Base-by-base conservation (phyloP, 805 yeast species). In the Wickerhamomyces canadensis region DNA sequence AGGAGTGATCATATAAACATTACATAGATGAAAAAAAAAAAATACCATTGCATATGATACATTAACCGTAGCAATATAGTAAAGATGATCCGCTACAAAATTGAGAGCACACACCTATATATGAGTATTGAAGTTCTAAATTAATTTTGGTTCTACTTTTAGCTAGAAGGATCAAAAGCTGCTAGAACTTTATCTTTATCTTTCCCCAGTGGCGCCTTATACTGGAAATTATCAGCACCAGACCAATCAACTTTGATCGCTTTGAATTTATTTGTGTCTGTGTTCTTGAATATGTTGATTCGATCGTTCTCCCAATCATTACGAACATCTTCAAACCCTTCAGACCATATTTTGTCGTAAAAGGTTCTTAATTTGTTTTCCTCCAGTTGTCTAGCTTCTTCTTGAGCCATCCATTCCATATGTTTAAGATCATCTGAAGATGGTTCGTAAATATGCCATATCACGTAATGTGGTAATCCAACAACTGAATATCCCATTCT, bases 381-480 rank as follows among this genome's bases (percentile, higher is more conserved):
- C 55, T 78, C 83, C 37, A 70, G 60, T 49, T 72, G 74, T 48
- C 85, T 71, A 18, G 73, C 74, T 56, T 84, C 93, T 60, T 84
- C 91, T 54, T 81, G 70, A 0, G 89, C 91, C 89, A 84, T 82
- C 89, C 91, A 83, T 52, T 82, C 89, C 91, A 84, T 83, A 54
- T 82, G 84, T 57, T 76, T 75, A 58, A 89, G 68, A 65, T 91
- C 98, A 60, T 91, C 98, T 13, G 81, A 78, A 15, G 95, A 83
- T 23, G 98, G 98, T 67, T 91, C 98, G 61, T 91, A 91, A 46
- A 86, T 81, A 61, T 88, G 96, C 98, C 98, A 91, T 39, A 91
- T 84, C 31, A 87, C 95, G 58, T 91, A 91, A 64, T 91, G 97
- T 14, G 96, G 95, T 49, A 91, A 69, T 0, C 98, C 98, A 43